phyloP scores from a whole-genome alignment of 176 grass and related monocot species.

The Triticum turgidum region DNA sequence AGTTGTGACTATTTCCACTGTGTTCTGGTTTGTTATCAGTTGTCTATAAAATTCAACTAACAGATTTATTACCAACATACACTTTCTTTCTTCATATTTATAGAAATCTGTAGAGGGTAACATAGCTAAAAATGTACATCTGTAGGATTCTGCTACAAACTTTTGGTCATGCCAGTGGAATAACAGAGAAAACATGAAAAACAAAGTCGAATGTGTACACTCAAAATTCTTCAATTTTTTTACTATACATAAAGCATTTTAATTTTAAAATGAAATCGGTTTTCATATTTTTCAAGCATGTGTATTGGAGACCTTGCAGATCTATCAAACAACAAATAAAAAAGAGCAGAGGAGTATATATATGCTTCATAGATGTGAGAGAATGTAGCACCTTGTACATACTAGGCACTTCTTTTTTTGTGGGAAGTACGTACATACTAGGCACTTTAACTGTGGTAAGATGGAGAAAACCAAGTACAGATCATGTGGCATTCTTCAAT shows the following conservation, averaged over 20 bases:
- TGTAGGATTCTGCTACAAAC: not conserved
- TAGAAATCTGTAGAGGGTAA: conserved; percentile 5
- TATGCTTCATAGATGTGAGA: not conserved
- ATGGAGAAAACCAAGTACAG: not conserved
- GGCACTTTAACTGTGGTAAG: not conserved
- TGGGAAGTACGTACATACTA: too few relatives aligned
- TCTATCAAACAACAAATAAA: not conserved
- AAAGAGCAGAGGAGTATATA: not conserved
- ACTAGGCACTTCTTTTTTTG: not conserved
- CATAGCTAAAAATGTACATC: not conserved
- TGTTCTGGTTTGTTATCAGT: conserved; percentile 1
- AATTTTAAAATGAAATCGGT: not conserved
- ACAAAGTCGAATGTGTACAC: not conserved
- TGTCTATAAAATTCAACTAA: not conserved
- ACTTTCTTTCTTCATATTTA: not conserved
- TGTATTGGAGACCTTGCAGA: not conserved
- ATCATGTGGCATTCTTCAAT: not conserved
- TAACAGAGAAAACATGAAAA: not conserved
- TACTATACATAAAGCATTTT: not conserved
- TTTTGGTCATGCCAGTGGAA: not conserved
- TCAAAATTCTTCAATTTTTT: too few relatives aligned
- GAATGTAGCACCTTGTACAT: not conserved
- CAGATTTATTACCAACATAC: not conserved
- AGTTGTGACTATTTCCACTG: not conserved
- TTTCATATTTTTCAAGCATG: not conserved